Percentiles rank a stretch among this genome's conserved stretches.
phyloP scores from a whole-genome alignment of 2,329 filamentous ascomycete species.

The Epicoccum nigrum region DNA sequence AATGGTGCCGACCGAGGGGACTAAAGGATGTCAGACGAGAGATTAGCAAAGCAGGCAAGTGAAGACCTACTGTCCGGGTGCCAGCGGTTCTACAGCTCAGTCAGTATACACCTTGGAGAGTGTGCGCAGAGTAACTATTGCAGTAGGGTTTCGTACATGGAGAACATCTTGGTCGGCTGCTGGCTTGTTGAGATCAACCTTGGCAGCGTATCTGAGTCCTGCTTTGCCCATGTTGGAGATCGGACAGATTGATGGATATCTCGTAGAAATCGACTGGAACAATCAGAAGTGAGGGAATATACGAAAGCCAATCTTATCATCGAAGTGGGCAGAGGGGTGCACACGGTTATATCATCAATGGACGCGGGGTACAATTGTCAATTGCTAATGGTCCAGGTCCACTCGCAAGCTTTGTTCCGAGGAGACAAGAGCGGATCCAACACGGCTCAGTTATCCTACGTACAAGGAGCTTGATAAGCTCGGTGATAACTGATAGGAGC shows the following conservation, averaged over 20 bases:
- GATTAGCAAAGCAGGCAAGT: neutral
- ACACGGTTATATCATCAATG: conserved; percentile 21
- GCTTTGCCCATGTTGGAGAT: conserved; percentile 53
- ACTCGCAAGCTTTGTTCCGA: conserved; percentile 20
- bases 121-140: neutral
- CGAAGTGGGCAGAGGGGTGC: conserved; percentile 8
- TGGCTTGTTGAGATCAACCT: conserved; percentile 74
- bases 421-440: conserved; percentile 10
- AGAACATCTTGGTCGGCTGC: conserved; percentile 72
- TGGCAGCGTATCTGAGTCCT: conserved; percentile 72
- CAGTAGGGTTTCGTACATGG: conserved; percentile 60
- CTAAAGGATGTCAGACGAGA: conserved; percentile 53
- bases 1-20: conserved; percentile 75
- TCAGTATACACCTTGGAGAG: neutral
- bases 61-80: conserved; percentile 76
- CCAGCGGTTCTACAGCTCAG: conserved; percentile 76
- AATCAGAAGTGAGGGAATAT: neutral
- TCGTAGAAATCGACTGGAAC: too few species aligned
- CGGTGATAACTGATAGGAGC: conserved; percentile 29
- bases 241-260: neutral
- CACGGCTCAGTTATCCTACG: conserved; percentile 10
- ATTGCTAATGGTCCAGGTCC: conserved; percentile 27
- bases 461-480: conserved; percentile 44
- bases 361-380: conserved; percentile 31
- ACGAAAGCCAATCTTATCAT: neutral